Base-by-base conservation (phyloP, 2,329 filamentous ascomycete species). In the Aspergillus unguis region DNA sequence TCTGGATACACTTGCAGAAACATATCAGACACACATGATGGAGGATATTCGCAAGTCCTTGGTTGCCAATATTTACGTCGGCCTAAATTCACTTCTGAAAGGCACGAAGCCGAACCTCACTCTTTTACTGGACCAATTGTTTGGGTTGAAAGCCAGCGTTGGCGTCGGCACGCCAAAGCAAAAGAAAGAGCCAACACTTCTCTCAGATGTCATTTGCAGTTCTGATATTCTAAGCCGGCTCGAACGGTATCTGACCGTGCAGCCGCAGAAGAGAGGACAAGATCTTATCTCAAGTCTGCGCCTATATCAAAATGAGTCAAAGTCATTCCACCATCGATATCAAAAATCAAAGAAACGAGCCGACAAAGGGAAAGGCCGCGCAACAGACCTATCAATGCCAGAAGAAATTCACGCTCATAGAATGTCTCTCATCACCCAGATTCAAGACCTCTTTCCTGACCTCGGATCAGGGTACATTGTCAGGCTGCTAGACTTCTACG, bases 361-460 rank as follows among this genome's bases (percentile, higher is more conserved):
- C 8, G 63, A 68, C 42, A 78, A 78, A 52, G 75, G 74, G 10
- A 77, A 77, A 62, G 63, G 57, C 9, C 69, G 64, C 25, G 71
- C 65, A 8, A 35, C 52, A 26, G 62, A 63, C 9, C 58, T 53
- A 17, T 50, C 61, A 5, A 63, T 65, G 2, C 64, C 73, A 45
- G 72, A 71, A 6, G 76, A 79, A 40, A 75, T 92, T 32, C 89
- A 94, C 64, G 75, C 92, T 25, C 90, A 96, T 70, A 85, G 80
- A 38, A 87, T 95, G 83, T 92, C 87, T 62, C 83, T 92, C 44
- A 84, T 97, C 47, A 87, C 87, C 0, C 90, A 95, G 68, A 80
- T 99, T n/a, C 91, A 96, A 66, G 92, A 99, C 65, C 77, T 97
- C 0, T 96, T 97, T 65, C 90, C 92, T 0, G 84, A 95, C 57